Evolutionary conservation across 1,284 basidiomycete species (phyloP).

Genomic region (Trichosporon sp.): DNA sequence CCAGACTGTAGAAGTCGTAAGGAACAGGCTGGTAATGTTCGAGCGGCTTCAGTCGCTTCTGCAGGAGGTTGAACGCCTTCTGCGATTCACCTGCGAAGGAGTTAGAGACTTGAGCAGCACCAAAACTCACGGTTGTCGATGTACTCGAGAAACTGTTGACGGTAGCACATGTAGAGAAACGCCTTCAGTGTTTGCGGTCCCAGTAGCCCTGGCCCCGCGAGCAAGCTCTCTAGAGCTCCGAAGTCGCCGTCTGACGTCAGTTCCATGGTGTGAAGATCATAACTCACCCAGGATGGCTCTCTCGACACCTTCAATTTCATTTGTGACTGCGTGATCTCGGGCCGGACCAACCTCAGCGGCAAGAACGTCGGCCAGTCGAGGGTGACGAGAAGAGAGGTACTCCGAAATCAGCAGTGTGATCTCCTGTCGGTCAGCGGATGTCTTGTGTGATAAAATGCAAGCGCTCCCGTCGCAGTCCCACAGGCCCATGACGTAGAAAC

Average conservation of each 20-base stretch:
- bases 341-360: conserved; percentile 47
- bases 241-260: conserved; percentile 51
- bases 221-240: conserved; percentile 48
- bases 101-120: not conserved
- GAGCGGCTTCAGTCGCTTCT: conserved; percentile 53
- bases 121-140: conserved; percentile 51
- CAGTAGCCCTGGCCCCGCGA: conserved; percentile 46
- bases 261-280: not conserved
- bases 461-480: not conserved
- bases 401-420: conserved; percentile 49
- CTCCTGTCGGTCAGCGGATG: conserved; percentile 29
- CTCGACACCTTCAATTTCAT: conserved; percentile 48
- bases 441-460: not conserved
- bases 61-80: conserved; percentile 53
- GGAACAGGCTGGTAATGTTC: conserved; percentile 55
- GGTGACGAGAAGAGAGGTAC: conserved; percentile 49
- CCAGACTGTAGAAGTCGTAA: conserved; percentile 53
- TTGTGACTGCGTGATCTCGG: conserved; percentile 27
- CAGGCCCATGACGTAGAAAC: too few relatives aligned
- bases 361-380: conserved; percentile 44
- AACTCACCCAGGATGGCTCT: conserved; percentile 46
- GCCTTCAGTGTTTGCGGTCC: conserved; percentile 51
- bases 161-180: conserved; percentile 48
- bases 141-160: conserved; percentile 51
- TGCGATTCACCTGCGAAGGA: conserved; percentile 43